Evolutionary conservation across 305 asterid genomes (phyloP), one percentile per base, ranked within the genome.

Genomic region (Fraxinus platypoda): DNA sequence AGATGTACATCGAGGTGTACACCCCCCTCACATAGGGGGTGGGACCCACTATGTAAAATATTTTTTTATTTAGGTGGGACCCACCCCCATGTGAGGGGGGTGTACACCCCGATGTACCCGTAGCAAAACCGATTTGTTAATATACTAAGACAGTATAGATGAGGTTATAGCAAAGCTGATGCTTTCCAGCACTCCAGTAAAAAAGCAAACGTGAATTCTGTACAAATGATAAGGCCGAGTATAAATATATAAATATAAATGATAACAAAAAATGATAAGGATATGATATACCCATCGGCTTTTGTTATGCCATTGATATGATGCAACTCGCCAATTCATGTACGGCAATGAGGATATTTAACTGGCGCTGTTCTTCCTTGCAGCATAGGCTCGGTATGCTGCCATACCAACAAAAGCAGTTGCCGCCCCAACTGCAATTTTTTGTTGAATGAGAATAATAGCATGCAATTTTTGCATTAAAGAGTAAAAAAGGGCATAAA

Each of bases 391-490:
- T 78, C 97, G 91, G 84, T 91, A 94, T 35, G 96, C 98, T 17
- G 93, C 94, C 89, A 94, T 80, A 82, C 98, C 98, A 87, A 96
- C 88, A 74, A 94, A 90, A 34, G 96, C 89, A 77, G 91, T 89
- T 76, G 98, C 99, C 81, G 98, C 94, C 79, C 94, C 97, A 87
- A 96, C 99, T 96, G 97, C 88, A 82, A 80, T 34, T 82, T 79
- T 82, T 66, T 66, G 77, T 59, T 66, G 82, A 73, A 54, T 52
- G 74, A 49, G 78, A 83, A 84, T 87, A 78, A 84, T 17, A 80
- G 49, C 25, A 26, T 54, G 80, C 64, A 66, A 62, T 15, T 17
- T 17, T 76, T 34, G 49, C 35, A 75, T 73, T 73, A 12, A 79
- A 31, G n/a, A 75, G 35, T 13, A 37, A 81, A 33, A 81, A 15